Percentiles rank a stretch among this genome's conserved stretches.
phyloP scores from a whole-genome alignment of 495 filamentous ascomycete species.

The Xylaria telfairii region DNA sequence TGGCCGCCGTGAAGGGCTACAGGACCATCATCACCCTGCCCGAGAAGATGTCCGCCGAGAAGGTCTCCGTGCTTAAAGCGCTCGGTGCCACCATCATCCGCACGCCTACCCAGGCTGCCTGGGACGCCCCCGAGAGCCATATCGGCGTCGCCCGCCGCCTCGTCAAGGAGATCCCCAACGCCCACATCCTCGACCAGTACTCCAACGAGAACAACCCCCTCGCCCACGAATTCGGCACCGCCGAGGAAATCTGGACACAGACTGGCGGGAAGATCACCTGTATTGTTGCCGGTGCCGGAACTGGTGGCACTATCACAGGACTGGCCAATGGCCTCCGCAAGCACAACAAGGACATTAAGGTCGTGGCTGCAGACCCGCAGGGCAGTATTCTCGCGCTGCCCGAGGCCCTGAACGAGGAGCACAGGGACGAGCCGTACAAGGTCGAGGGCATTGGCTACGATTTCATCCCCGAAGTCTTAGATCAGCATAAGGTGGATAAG shows the following conservation, averaged over 20 bases:
- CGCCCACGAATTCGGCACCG: slow-evolving; percentile 93
- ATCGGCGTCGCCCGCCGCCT: slow-evolving; percentile 92
- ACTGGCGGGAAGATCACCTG: slow-evolving; percentile 83
- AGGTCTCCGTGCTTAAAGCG: slow-evolving; percentile 90
- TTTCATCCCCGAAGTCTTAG: slow-evolving; percentile 93
- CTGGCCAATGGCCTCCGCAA: slow-evolving; percentile 85
- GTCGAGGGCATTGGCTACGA: slow-evolving; percentile 99
- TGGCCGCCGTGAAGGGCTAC: slow-evolving; percentile 95
- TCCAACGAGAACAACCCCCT: slow-evolving; percentile 88
- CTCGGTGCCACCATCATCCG: slow-evolving; percentile 97
- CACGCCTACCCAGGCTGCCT: slow-evolving; percentile 94
- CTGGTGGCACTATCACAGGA: slow-evolving; percentile 93
- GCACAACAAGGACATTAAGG: slow-evolving; percentile 79
- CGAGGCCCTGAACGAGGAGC: slow-evolving; percentile 73
- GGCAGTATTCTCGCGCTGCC: slow-evolving; percentile 89
- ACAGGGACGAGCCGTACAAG: slow-evolving; percentile 87
- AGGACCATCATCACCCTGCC: slow-evolving; percentile 98
- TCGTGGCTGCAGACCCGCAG: slow-evolving; percentile 89
- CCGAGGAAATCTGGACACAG: slow-evolving; percentile 95
- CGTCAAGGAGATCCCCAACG: slow-evolving; percentile 94
- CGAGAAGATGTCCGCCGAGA: slow-evolving; percentile 99
- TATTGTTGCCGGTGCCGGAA: slow-evolving; percentile 91
- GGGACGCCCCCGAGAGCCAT: slow-evolving; percentile 91
- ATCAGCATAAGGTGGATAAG: slow-evolving; percentile 79
- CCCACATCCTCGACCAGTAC: slow-evolving; percentile 97